Percentiles rank a stretch among this genome's conserved stretches.
These are phyloP conservation scores for Neoboletus brunneissimus DNA, from an alignment of 768 basidiomycete genomes.

Conservation along the genomic window DNA sequence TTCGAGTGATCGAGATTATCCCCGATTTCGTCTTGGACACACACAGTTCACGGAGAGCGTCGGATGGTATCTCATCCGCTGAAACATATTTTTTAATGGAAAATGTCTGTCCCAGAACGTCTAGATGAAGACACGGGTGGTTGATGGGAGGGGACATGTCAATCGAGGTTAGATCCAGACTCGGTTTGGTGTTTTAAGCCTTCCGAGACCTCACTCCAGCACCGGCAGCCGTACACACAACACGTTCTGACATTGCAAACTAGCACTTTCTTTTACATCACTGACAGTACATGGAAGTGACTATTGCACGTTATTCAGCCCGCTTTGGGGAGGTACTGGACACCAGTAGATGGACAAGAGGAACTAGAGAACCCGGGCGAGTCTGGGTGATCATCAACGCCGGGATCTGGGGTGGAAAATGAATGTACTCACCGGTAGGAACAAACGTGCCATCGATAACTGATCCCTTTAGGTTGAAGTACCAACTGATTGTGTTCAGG, in stretches of 20 bases:
- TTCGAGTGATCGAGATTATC: constrained; percentile 59
- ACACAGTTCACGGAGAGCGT: constrained; percentile 26
- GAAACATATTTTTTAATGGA: constrained; percentile 41
- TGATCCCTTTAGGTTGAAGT: constrained; percentile 66
- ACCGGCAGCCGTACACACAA: background rate
- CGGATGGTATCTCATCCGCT: constrained; percentile 34
- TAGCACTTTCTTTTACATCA: background rate
- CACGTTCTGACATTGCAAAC: background rate
- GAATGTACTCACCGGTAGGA: constrained; percentile 47
- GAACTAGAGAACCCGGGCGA: constrained; percentile 42
- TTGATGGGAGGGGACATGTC: constrained; percentile 43
- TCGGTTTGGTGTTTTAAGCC: background rate
- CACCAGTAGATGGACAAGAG: constrained; percentile 52
- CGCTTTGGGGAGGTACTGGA: constrained; percentile 59
- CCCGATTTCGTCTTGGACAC: constrained; percentile 27
- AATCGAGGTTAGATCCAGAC: background rate
- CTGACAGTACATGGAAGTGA: background rate
- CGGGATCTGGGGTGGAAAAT: background rate
- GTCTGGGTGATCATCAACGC: constrained; percentile 35
- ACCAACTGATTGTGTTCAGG: constrained; percentile 53
- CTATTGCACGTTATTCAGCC: constrained; percentile 3
- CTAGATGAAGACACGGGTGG: constrained; percentile 48
- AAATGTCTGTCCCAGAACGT: constrained; percentile 42
- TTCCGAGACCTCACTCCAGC: too few relatives aligned
- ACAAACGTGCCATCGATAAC: constrained; percentile 62